These are phyloP conservation scores for Monosporozyma yasuniensis DNA, from an alignment of 805 yeast genomes.

Conservation along the genomic window DNA sequence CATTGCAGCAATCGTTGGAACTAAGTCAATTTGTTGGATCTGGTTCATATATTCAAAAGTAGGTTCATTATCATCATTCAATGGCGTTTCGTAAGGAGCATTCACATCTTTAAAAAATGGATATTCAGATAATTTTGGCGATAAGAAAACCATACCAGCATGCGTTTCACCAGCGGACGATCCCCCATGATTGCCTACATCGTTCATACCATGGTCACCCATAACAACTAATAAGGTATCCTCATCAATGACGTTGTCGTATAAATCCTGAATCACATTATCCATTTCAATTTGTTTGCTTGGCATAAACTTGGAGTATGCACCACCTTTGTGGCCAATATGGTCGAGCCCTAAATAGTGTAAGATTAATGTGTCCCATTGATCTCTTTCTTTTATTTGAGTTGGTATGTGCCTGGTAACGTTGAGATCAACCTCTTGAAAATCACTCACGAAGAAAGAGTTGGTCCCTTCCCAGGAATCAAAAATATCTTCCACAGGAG, in stretches of 20 bases:
- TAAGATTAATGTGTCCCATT: constrained; percentile 80
- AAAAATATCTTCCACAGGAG: constrained; percentile 42
- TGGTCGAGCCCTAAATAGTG: constrained; percentile 95
- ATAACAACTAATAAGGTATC: constrained; percentile 62
- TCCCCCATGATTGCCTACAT: constrained; percentile 94
- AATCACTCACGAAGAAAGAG: constrained; percentile 91
- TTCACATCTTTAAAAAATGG: constrained; percentile 13
- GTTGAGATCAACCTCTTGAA: constrained; percentile 85
- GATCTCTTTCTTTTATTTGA: constrained; percentile 37
- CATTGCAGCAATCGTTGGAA: constrained; percentile 76
- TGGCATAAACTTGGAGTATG: constrained; percentile 70
- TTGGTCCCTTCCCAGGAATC: constrained; percentile 72
- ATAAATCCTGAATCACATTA: constrained; percentile 45
- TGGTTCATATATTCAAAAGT: constrained; percentile 46
- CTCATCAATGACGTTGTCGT: constrained; percentile 34
- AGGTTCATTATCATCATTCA: constrained; percentile 34
- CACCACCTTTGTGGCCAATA: constrained; percentile 96
- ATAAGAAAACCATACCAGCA: constrained; percentile 65
- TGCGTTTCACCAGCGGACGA: constrained; percentile 88
- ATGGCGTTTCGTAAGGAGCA: constrained; percentile 9
- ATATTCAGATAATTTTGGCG: constrained; percentile 44
- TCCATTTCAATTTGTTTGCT: constrained; percentile 86
- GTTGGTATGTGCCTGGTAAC: constrained; percentile 77
- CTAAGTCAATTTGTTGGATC: constrained; percentile 84
- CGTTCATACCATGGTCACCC: constrained; percentile 98